Percentiles rank a stretch among this genome's conserved stretches.
phyloP scores from a whole-genome alignment of 2,329 filamentous ascomycete genomes.

The Chaetothyriales sp. region DNA sequence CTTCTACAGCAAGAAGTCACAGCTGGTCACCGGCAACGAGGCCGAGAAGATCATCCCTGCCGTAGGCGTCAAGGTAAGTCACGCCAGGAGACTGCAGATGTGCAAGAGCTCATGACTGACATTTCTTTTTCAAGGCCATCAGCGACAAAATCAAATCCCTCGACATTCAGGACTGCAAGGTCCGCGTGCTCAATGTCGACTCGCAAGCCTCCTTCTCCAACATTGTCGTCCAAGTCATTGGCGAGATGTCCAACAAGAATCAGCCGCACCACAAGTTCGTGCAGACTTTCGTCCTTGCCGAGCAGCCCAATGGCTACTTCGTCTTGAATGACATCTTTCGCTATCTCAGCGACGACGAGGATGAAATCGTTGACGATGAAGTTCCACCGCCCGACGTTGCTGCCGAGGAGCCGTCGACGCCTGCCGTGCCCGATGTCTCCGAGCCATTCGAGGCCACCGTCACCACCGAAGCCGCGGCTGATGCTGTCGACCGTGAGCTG shows the following conservation, averaged over 20 bases:
- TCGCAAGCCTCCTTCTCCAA: constrained; percentile 83
- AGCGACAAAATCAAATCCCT: constrained; percentile 87
- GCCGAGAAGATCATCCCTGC: constrained; percentile 77
- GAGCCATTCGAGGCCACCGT: constrained; percentile 26
- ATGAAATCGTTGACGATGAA: constrained; percentile 38
- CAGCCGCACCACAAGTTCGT: constrained; percentile 89
- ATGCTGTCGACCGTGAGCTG: constrained; percentile 59
- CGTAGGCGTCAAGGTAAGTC: constrained; percentile 69
- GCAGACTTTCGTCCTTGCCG: constrained; percentile 92
- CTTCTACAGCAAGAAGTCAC: constrained; percentile 92
- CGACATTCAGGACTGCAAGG: constrained; percentile 94
- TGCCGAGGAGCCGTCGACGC: constrained; percentile 19
- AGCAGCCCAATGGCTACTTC: constrained; percentile 94
- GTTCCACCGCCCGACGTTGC: constrained; percentile 20
- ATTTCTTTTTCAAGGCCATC: constrained; percentile 50
- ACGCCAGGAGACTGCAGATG: neutral
- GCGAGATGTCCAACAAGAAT: constrained; percentile 89
- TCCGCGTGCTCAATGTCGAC: constrained; percentile 94
- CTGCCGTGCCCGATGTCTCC: constrained; percentile 32
- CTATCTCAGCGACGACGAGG: constrained; percentile 72
- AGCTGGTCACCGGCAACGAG: constrained; percentile 85
- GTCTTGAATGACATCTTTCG: constrained; percentile 97
- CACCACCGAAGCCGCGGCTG: constrained; percentile 31
- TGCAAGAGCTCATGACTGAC: neutral
- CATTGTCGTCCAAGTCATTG: constrained; percentile 96